A percentile compares a stretch with the other conserved stretches of the same genome.
Conservation (phyloP, 202 grass and related monocot genomes). For the Cymbopogon flexuosus region DNA sequence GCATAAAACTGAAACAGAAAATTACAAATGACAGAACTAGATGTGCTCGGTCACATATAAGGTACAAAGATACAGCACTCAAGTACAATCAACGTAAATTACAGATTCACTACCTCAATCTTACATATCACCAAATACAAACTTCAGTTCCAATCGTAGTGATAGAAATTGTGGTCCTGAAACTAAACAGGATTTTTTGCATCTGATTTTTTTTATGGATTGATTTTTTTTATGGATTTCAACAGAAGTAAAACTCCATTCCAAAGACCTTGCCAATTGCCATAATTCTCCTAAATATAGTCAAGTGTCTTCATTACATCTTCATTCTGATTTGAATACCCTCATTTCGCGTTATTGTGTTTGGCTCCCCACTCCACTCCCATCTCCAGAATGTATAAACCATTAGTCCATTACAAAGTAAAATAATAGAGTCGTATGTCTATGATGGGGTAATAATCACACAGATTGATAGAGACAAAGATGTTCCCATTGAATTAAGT, state of each 20-base stretch:
- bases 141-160: neutral
- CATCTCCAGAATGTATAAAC: neutral
- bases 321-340: neutral
- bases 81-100: neutral
- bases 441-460: neutral
- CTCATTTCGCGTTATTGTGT: neutral
- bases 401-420: neutral
- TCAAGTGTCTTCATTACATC: neutral
- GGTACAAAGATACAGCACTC: neutral
- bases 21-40: neutral
- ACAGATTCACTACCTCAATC: neutral
- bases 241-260: neutral
- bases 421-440: neutral
- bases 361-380: neutral
- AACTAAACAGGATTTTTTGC: neutral
- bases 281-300: neutral
- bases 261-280: neutral
- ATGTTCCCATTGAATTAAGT: neutral
- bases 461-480: neutral
- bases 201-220: too few species aligned
- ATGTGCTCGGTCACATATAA: neutral
- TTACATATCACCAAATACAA: neutral
- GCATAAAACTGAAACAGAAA: neutral
- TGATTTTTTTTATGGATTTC: neutral
- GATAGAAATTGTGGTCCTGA: neutral